Conservation (phyloP, 345 rosid species). For the Heritiera littoralis region DNA sequence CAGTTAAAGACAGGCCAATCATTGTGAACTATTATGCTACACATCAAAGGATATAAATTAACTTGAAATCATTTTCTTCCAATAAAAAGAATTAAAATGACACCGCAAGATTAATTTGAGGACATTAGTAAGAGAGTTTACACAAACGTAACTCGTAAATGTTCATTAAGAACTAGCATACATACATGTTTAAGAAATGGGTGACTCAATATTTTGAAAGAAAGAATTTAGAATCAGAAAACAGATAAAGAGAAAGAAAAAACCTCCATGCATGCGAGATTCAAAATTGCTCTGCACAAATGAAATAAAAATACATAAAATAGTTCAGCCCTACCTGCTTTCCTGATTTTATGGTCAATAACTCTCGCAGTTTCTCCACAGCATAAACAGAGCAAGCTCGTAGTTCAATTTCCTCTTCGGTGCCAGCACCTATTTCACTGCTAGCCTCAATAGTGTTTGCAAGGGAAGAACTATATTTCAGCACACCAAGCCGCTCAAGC, state of each 20-base stretch:
- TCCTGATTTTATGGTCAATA: slow-evolving; percentile 53
- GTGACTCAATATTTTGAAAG: not conserved
- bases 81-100: not conserved
- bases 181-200: not conserved
- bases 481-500: slow-evolving; percentile 73
- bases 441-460: slow-evolving; percentile 45
- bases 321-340: slow-evolving; percentile 52
- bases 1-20: not conserved
- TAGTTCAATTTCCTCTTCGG: slow-evolving; percentile 81
- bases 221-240: not conserved
- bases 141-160: not conserved
- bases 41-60: not conserved
- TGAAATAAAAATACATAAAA: not conserved
- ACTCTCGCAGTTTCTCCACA: slow-evolving; percentile 76
- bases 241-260: slow-evolving; percentile 7
- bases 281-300: not conserved
- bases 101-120: not conserved
- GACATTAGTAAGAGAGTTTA: not conserved
- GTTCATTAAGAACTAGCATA: not conserved
- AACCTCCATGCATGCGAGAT: not conserved
- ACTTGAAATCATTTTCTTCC: not conserved
- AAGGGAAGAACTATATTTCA: slow-evolving; percentile 61
- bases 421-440: slow-evolving; percentile 62
- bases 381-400: slow-evolving; percentile 83
- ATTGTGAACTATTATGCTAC: not conserved